These are phyloP conservation scores for Ceratocystis harringtonii DNA, from an alignment of 2,329 filamentous ascomycete genomes.

Conservation along the genomic window DNA sequence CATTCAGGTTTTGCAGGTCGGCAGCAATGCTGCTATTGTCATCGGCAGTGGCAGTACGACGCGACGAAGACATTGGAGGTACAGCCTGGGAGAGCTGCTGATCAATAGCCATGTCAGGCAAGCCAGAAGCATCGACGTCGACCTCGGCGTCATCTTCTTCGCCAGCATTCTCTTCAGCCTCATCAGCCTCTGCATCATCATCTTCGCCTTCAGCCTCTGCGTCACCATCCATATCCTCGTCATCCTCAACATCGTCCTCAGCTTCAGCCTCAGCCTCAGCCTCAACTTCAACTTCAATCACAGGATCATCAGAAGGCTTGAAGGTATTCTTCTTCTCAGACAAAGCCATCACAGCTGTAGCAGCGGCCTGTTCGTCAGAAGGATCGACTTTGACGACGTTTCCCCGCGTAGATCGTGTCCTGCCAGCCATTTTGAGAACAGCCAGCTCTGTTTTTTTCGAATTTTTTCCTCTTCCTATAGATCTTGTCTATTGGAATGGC, in stretches of 20 bases:
- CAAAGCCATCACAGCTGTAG: slow-evolving; percentile 16
- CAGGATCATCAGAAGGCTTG: background rate
- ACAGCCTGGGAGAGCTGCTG: slow-evolving; percentile 7
- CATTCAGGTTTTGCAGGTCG: slow-evolving; percentile 19
- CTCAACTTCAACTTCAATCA: too few species aligned
- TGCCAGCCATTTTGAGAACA: slow-evolving; percentile 5
- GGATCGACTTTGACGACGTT: slow-evolving; percentile 5
- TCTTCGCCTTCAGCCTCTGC: slow-evolving; percentile 10
- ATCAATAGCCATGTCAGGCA: slow-evolving; percentile 14
- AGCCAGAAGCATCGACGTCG: slow-evolving; percentile 3
- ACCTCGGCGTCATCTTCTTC: slow-evolving; percentile 1
- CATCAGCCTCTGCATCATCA: background rate
- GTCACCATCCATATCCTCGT: slow-evolving; percentile 3
- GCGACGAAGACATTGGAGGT: background rate
- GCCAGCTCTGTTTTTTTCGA: background rate
- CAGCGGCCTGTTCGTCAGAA: slow-evolving; percentile 15
- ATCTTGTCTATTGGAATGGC: background rate
- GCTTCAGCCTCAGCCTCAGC: background rate
- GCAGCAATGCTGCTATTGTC: slow-evolving; percentile 18
- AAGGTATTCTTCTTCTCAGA: slow-evolving; percentile 10
- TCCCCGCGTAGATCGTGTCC: slow-evolving; percentile 16
- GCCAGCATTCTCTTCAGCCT: slow-evolving; percentile 4
- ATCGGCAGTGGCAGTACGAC: slow-evolving; percentile 17
- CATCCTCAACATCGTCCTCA: slow-evolving; percentile 1
- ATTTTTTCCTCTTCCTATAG: background rate